Evolutionary conservation across 2,329 filamentous ascomycete species (phyloP), one percentile per base, ranked within the genome.

Genomic region (Fusarium hostae): DNA sequence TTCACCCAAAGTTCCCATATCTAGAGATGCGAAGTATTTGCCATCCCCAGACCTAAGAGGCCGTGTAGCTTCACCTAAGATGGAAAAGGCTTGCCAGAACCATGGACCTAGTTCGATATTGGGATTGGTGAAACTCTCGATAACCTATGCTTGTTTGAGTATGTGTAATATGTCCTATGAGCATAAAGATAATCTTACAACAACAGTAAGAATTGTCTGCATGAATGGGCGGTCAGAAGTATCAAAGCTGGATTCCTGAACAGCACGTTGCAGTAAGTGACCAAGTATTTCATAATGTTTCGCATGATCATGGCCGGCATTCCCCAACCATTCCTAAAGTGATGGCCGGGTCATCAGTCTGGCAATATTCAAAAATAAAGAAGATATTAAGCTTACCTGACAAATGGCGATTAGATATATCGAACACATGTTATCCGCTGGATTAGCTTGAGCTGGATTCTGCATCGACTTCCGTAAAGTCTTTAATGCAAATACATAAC

Each of bases 351-450:
- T 9, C 28, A 28, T 28, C 9, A 28, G 9, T 28, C 28, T 28
- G 28, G 28, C 28, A 9, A 28, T 6, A 28, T 28, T n/a, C n/a
- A n/a, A n/a, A n/a, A n/a, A n/a, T n/a, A n/a, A 28, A 28, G 28
- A 5, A 28, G 28, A 28, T 63, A 9, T 2, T 1, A 15, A n/a
- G 24, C 43, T 51, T 13, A 51, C 51, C 40, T 66, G 63, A 12
- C 59, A 66, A 2, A 63, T 63, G 0, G 59, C 47, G 15, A 66
- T 32, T 0, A 66, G 20, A n/a, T 63, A 66, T 3, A 66, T 58
- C 2, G 63, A 39, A 22, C 63, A 66, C 63, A 66, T 63, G 5
- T 52, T 63, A 10, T 66, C 50, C 0, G 18, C 4, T 5, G 48
- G 41, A 13, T 10, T 18, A 0, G 34, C 40, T 5, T 35, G 35